Evolutionary conservation across 1,284 basidiomycete genomes (phyloP), one percentile per base, ranked within the genome.

Genomic region (Cutaneotrichosporon sp.): DNA sequence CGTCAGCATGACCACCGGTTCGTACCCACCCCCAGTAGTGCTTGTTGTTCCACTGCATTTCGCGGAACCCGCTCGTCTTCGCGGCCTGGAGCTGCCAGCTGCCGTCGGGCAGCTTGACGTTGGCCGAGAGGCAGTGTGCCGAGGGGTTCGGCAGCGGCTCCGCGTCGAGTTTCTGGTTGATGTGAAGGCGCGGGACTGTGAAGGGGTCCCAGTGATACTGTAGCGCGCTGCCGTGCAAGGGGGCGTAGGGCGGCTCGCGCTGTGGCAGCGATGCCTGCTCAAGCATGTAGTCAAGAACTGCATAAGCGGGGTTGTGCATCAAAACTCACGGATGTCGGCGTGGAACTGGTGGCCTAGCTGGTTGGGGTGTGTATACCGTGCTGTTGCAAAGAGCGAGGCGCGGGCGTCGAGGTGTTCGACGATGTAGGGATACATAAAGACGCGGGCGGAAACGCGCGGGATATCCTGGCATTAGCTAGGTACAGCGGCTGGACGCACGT

Each of bases 371-470:
- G 37, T 15, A n/a, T 22, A 35, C 30, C 46, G 37, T 20, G 36
- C 43, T 4, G 21, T 14, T 5, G 30, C 36, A 17, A 15, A 49
- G 26, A 35, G 42, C n/a, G 13, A 9, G 8, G 8, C 2, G 13
- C 15, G 12, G 37, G 44, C 47, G 40, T 49, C 43, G 26, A 15
- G 33, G 37, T 49, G 20, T 43, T 54, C 47, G 10, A 46, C n/a
- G 15, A 54, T 33, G 47, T 54, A 54, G 8, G 36, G 46, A 37
- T 54, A 54, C 21, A 49, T 18, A 42, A 49, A 54, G 1, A 36
- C 20, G 46, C 52, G 52, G 9, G 21, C 26, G 8, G 47, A 45
- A 12, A 54, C 13, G 46, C 52, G 46, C 15, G 52, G 52, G 20
- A 54, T 46, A 43, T 54, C 41, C 41, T 43, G 41, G 3, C 2